A percentile compares a stretch with the other conserved stretches of the same genome.
phyloP scores from a whole-genome alignment of 352 stramenopile genomes.

The Phytophthora quininea region DNA sequence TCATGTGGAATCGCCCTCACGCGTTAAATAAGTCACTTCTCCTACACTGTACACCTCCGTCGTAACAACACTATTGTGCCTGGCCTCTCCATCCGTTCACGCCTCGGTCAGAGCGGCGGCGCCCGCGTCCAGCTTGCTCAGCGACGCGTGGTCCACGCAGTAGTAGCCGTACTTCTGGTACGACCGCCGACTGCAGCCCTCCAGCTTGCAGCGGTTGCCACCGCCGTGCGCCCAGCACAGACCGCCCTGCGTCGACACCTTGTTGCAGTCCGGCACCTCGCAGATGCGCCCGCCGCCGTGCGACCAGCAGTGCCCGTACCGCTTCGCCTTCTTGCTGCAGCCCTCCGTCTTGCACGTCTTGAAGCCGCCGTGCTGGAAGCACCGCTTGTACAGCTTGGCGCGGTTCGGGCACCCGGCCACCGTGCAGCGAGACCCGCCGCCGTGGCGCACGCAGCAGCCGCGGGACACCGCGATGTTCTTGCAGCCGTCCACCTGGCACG shows the following conservation, averaged over 20 bases:
- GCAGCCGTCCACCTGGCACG: slow-evolving; percentile 67
- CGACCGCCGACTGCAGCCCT: slow-evolving; percentile 62
- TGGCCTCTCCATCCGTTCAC: neutral
- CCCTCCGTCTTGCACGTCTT: slow-evolving; percentile 72
- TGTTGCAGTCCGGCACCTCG: slow-evolving; percentile 56
- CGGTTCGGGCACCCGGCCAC: slow-evolving; percentile 57
- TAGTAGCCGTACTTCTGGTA: slow-evolving; percentile 78
- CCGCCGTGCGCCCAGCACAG: slow-evolving; percentile 76
- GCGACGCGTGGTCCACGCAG: slow-evolving; percentile 54
- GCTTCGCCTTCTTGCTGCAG: slow-evolving; percentile 65
- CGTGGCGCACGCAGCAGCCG: slow-evolving; percentile 57
- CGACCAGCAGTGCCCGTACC: slow-evolving; percentile 65
- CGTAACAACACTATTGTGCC: neutral
- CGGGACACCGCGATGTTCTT: slow-evolving; percentile 62
- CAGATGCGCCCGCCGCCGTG: slow-evolving; percentile 69
- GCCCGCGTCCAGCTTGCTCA: slow-evolving; percentile 12
- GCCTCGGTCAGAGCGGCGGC: neutral
- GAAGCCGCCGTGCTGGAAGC: slow-evolving; percentile 72
- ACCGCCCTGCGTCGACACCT: slow-evolving; percentile 64
- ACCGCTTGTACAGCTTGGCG: slow-evolving; percentile 71
- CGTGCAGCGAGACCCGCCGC: slow-evolving; percentile 51
- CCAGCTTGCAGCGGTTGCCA: slow-evolving; percentile 62
- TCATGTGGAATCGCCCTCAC: neutral
- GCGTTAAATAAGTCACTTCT: too few relatives aligned
- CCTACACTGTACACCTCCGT: neutral